Evolutionary conservation across 345 rosid species (phyloP).

Genomic region (Citropsis articulata): DNA sequence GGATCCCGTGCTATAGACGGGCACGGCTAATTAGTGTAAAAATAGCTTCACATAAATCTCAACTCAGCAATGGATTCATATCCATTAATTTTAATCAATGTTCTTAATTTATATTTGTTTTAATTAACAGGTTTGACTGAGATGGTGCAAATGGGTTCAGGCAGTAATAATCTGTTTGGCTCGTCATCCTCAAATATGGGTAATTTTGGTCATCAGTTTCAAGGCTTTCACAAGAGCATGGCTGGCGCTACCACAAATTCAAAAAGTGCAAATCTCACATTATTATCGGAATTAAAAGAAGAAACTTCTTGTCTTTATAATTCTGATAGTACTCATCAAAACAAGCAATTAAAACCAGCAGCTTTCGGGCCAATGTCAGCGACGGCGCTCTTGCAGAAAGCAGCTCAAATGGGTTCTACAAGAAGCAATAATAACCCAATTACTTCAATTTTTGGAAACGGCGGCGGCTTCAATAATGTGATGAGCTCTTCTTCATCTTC

Average conservation of each 20-base stretch:
- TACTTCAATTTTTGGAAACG: slow-evolving; percentile 37
- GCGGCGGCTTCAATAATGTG: slow-evolving; percentile 30
- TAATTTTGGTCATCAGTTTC: slow-evolving; percentile 40
- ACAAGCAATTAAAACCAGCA: slow-evolving; percentile 35
- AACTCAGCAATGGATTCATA: no score
- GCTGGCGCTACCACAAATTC: slow-evolving; percentile 13
- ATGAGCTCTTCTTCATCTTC: slow-evolving; percentile 45
- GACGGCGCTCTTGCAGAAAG: slow-evolving; percentile 89
- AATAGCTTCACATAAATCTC: no score
- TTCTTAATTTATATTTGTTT: slow-evolving; percentile 16
- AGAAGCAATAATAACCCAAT: slow-evolving; percentile 45
- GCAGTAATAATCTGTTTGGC: slow-evolving; percentile 36
- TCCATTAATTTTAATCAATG: neutral
- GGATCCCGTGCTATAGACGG: no score
- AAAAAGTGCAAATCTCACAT: slow-evolving; percentile 41
- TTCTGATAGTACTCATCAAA: slow-evolving; percentile 40
- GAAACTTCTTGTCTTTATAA: slow-evolving; percentile 35
- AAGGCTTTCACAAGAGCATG: slow-evolving; percentile 23
- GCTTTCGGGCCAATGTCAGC: slow-evolving; percentile 65
- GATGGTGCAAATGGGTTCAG: slow-evolving; percentile 54
- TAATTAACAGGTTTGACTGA: slow-evolving; percentile 43
- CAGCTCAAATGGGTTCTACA: slow-evolving; percentile 93
- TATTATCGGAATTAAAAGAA: slow-evolving; percentile 47
- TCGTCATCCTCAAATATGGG: slow-evolving; percentile 42
- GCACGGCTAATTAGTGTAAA: no score